Evolutionary conservation across 441 rosid species (phyloP), one percentile per base, ranked within the genome.

Genomic region (Mallotus repandus): DNA sequence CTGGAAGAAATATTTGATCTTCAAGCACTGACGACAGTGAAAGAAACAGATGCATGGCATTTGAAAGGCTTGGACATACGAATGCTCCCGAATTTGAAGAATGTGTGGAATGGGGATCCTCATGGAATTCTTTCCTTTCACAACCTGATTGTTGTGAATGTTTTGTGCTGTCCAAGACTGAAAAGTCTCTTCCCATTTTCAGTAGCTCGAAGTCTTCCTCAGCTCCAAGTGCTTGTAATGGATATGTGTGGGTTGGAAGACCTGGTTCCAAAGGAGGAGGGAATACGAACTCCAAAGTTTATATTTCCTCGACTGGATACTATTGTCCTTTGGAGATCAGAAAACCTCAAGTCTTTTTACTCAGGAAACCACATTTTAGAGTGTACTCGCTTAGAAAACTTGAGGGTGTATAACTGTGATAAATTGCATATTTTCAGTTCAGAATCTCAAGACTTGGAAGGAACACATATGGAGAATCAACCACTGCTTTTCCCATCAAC

Each of bases 161-260:
- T 68, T 53, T 7, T 0, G 0, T 9, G 32, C 2, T 82, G 85
- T 70, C 15, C 49, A 7, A 49, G 61, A 43, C 68, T 72, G 63
- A 70, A 60, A 21, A 55, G 66, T 49, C 60, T 84, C 0, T 76
- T 84, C 41, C 82, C 82, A 53, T 46, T 72, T 15, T 77, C 78
- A n/a, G 43, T 83, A 8, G 79, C 83, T 6, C 14, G 7, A 50
- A 41, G 45, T 41, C 74, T 79, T 72, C 19, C 4, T 15, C 71
- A 73, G 10, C 80, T 79, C 19, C 63, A 62, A 55, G 6, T 4
- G 19, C 58, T 77, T 6, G 5, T n/a, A 2, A 29, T 84, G 9
- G 11, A 25, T 19, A 0, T 0, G 14, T 76, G 81, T 71, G 79
- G 68, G 13, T 7, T 84, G 25, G 71, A 78, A 68, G 73, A 74